Evolutionary conservation across 768 basidiomycete species (phyloP).

Genomic region (Mycena maculata): DNA sequence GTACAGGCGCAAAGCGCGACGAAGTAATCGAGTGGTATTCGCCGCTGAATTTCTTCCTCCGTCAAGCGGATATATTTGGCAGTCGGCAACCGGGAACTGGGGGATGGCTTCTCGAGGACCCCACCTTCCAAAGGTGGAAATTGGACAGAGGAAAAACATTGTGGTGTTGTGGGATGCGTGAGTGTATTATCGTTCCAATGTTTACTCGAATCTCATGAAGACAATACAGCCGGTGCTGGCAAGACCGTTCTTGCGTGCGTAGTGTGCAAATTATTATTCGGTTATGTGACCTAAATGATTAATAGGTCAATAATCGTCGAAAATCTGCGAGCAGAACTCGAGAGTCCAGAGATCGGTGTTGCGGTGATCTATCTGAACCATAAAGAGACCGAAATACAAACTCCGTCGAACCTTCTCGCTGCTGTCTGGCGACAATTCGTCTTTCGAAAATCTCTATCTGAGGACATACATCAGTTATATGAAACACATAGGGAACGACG

Average conservation of each 20-base stretch:
- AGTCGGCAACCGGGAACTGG: constrained; percentile 5
- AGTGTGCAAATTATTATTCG: neutral
- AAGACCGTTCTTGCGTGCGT: constrained; percentile 18
- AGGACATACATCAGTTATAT: neutral
- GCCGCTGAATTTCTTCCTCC: constrained; percentile 6
- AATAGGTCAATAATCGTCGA: constrained; percentile 14
- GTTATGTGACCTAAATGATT: neutral
- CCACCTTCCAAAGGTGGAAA: constrained; percentile 5
- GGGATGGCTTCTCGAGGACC: constrained; percentile 5
- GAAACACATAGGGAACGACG: neutral
- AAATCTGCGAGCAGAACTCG: constrained; percentile 2
- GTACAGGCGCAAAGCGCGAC: neutral
- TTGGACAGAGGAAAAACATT: neutral
- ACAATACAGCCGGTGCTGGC: constrained; percentile 10
- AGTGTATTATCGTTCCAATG: neutral
- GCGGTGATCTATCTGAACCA: constrained; percentile 12
- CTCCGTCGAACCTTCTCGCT: neutral
- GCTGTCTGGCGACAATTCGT: constrained; percentile 9
- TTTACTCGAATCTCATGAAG: neutral
- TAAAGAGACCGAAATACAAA: neutral
- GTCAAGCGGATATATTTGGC: neutral
- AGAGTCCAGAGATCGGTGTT: neutral
- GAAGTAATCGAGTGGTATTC: constrained; percentile 9
- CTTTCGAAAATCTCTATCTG: neutral
- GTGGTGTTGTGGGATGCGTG: constrained; percentile 18